Base-by-base conservation (phyloP, 2,329 filamentous ascomycete genomes). In the Aspergillus sojae region DNA sequence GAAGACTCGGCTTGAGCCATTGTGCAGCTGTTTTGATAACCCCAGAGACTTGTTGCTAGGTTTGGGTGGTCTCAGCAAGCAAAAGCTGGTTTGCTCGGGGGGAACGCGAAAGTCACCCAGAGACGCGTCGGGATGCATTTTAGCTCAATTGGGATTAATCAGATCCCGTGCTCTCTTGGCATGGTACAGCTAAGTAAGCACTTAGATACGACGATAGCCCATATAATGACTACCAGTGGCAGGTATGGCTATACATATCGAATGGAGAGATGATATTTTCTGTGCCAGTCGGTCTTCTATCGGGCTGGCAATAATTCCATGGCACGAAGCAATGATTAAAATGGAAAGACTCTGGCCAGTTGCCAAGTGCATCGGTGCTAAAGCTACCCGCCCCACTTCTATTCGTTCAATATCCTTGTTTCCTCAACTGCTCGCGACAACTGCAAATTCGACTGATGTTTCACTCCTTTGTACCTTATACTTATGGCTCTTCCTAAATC, bases 1-100 rank as follows among this genome's bases (percentile, higher is more conserved):
- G 81, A 83, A 26, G 82, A 83, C 70, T 84, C 81, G 60, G 80
- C 79, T 70, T 83, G 78, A 23, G 69, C 74, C 79, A 82, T 82
- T 39, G 52, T 74, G 62, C 30, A 52, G 19, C 28, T 14, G 12
- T 54, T 53, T 32, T 41, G 36, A 41, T 60, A 23, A 5, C 28
- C 28, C 23, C 19, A 61, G 59, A 39, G 28, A 60, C 16, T 52
- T 6, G 9, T 52, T 19, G 48, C 11, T 48, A 48, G 12, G 45
- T 28, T 28, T 26, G 23, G 14, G 23, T 26, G 26, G 45, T 48
- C 12, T 26, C 21, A 41, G 36, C 26, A 60, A 48, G 19, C 19
- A 50, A 57, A 19, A 58, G 48, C 30, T 7, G 36, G 48, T 50
- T 19, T 23, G 57, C 57, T 64, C 62, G 26, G 26, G 60, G 52